Percentiles rank a stretch among this genome's conserved stretches.
Evolutionary conservation across 1,139 yeast genomes (phyloP).

Genomic region (Blastobotrys malaysiensis): DNA sequence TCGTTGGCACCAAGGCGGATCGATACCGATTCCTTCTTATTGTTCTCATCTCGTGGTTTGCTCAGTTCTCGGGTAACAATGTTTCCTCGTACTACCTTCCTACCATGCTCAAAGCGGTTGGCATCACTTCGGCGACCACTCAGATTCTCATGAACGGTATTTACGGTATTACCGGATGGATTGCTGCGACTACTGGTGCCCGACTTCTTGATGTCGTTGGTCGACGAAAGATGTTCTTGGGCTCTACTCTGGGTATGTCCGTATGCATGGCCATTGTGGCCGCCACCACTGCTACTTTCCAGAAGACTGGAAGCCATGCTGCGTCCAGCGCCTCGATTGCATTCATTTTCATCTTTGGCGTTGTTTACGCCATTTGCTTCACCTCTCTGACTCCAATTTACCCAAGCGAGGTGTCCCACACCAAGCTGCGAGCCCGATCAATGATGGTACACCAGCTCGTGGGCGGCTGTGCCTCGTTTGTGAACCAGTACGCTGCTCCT

Average conservation of each 20-base stretch:
- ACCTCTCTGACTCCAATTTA: constrained; percentile 30
- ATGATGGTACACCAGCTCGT: constrained; percentile 12
- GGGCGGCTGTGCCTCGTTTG: constrained; percentile 19
- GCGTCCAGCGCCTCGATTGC: constrained; percentile 17
- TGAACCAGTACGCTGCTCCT: constrained; percentile 50
- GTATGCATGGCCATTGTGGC: constrained; percentile 20
- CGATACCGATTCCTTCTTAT: constrained; percentile 29
- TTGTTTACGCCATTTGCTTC: constrained; percentile 16
- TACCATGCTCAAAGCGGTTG: constrained; percentile 5
- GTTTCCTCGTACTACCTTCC: constrained; percentile 9
- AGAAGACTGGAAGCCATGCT: constrained; percentile 5
- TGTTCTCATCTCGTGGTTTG: constrained; percentile 35
- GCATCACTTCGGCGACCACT: constrained; percentile 5
- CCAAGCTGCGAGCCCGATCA: constrained; percentile 33
- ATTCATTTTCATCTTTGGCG: constrained; percentile 19
- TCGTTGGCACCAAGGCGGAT: constrained; percentile 33
- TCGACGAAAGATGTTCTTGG: constrained; percentile 19
- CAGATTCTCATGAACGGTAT: constrained; percentile 16
- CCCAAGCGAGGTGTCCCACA: constrained; percentile 38
- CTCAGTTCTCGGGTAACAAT: constrained; percentile 35
- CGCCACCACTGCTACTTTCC: constrained; percentile 16
- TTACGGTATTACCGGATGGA: constrained; percentile 13
- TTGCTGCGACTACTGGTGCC: constrained; percentile 18
- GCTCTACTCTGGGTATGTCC: constrained; percentile 12
- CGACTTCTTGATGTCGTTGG: constrained; percentile 16